Evolutionary conservation across 257 asterid genomes (phyloP).

Genomic region (Nicotiana attenuata): DNA sequence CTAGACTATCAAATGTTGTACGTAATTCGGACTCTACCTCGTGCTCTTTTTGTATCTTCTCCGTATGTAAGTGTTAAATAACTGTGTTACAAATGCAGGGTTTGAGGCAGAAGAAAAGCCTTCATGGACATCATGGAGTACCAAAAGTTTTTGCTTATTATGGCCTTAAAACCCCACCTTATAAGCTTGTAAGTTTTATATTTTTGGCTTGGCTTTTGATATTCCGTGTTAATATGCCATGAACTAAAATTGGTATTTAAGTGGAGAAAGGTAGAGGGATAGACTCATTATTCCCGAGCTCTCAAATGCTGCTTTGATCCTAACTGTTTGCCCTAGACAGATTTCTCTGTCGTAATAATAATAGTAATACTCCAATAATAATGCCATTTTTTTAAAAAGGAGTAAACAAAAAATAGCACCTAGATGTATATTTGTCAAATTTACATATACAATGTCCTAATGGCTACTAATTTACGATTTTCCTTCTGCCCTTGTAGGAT

Average conservation of each 20-base stretch:
- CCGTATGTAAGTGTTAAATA: not conserved
- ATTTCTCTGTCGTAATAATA: too few species aligned
- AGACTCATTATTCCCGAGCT: too few species aligned
- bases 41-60: not conserved
- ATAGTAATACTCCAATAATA: not conserved
- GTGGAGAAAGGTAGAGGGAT: too few species aligned
- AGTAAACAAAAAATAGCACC: not conserved
- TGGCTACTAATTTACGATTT: not conserved
- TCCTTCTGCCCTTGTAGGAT: constrained; percentile 39
- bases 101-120: constrained; percentile 25
- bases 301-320: too few species aligned
- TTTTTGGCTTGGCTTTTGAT: not conserved
- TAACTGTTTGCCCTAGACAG: too few species aligned
- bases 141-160: constrained; percentile 53
- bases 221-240: not conserved
- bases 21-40: not conserved
- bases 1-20: constrained; percentile 23
- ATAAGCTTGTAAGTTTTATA: constrained; percentile 55
- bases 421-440: not conserved
- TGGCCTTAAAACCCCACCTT: constrained; percentile 78
- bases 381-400: not conserved
- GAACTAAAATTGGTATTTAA: too few species aligned
- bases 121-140: constrained; percentile 16
- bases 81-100: constrained; percentile 38
- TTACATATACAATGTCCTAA: not conserved